phyloP scores from a whole-genome alignment of 2,329 filamentous ascomycete genomes.

The Lasiodiplodia hormozganensis region DNA sequence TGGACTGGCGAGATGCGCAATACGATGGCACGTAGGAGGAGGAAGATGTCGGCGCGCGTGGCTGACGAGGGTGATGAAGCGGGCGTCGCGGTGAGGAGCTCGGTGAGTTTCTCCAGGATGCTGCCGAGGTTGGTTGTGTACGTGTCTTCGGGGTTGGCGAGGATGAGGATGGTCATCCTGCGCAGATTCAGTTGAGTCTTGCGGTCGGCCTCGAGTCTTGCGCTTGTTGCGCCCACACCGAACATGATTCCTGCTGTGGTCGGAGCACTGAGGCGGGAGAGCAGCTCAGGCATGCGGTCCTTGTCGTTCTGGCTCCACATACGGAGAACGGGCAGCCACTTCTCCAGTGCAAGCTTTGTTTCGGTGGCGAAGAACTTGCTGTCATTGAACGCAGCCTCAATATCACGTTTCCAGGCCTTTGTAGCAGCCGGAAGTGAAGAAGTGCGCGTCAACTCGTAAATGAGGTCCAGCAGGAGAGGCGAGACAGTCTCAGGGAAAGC shows the following conservation, averaged over 20 bases:
- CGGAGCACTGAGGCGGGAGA: constrained; percentile 80
- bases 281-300: constrained; percentile 81
- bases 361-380: constrained; percentile 79
- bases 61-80: constrained; percentile 91
- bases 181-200: constrained; percentile 90
- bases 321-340: constrained; percentile 83
- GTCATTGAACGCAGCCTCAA: constrained; percentile 92
- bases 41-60: constrained; percentile 87
- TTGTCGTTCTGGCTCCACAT: constrained; percentile 89
- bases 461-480: constrained; percentile 71
- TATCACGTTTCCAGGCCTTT: constrained; percentile 92
- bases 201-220: constrained; percentile 91
- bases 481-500: constrained; percentile 86
- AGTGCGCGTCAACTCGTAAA: constrained; percentile 74
- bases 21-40: constrained; percentile 82
- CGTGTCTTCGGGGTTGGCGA: constrained; percentile 78
- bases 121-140: constrained; percentile 77
- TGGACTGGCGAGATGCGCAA: constrained; percentile 81
- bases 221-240: constrained; percentile 94
- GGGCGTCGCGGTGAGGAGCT: constrained; percentile 81
- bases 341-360: constrained; percentile 68
- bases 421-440: constrained; percentile 72
- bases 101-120: constrained; percentile 83
- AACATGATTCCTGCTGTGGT: constrained; percentile 97
- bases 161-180: constrained; percentile 77